Conservation (phyloP, 139 green algal genomes). For the Haematococcus sp. region DNA sequence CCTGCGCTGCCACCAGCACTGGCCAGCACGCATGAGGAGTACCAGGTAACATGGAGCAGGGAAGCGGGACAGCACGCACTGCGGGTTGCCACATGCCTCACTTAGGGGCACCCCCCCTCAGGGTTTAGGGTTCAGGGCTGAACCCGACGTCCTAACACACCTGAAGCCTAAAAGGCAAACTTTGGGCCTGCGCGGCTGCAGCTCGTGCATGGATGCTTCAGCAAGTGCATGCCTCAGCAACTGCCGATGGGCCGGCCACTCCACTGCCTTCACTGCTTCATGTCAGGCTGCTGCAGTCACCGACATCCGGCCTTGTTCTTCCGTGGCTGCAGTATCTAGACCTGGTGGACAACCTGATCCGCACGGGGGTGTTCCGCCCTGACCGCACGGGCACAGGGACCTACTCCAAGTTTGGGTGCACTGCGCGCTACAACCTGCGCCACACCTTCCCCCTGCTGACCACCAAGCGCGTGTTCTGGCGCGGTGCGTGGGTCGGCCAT, state of each 20-base stretch:
- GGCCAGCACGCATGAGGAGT: slow-evolving; percentile 80
- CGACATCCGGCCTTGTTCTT: background rate
- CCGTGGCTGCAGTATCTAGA: slow-evolving; percentile 86
- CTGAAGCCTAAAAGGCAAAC: no score
- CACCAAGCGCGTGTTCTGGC: slow-evolving; percentile 97
- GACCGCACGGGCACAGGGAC: slow-evolving; percentile 98
- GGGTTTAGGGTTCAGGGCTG: no score
- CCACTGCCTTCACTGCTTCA: no score
- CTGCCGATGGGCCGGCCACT: no score
- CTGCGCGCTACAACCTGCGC: slow-evolving; percentile 93
- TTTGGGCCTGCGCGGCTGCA: no score
- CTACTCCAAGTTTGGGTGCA: slow-evolving; percentile 83
- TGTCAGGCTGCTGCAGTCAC: no score
- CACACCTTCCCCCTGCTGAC: slow-evolving; percentile 96
- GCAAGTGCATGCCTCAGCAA: no score
- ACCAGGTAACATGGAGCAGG: slow-evolving; percentile 53
- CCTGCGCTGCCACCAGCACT: slow-evolving; percentile 28
- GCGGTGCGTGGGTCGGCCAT: slow-evolving; percentile 41
- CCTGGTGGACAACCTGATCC: slow-evolving; percentile 85
- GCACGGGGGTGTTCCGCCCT: slow-evolving; percentile 62
- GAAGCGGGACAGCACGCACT: no score
- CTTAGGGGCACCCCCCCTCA: no score
- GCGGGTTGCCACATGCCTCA: no score
- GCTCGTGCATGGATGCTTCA: no score
- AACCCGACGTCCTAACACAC: no score